Conservation (phyloP, 495 filamentous ascomycete genomes). For the Penicillium goetzii region DNA sequence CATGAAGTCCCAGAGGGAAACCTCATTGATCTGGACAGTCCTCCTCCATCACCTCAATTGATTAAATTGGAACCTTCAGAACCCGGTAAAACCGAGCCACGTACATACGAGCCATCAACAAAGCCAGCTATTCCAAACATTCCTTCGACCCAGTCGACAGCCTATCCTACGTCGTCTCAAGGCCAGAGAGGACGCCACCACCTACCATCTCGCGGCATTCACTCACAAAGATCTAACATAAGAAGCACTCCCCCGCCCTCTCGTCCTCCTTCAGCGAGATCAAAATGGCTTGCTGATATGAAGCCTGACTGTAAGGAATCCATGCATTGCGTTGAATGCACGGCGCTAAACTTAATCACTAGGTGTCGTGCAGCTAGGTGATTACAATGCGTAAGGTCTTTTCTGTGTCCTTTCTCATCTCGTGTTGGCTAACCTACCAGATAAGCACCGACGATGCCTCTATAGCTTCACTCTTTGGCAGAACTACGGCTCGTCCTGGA, state of each 20-base stretch:
- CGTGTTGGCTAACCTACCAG: neutral
- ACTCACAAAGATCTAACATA: neutral
- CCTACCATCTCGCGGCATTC: neutral
- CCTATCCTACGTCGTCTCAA: neutral
- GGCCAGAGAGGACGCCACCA: neutral
- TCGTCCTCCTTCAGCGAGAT: neutral
- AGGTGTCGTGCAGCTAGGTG: neutral
- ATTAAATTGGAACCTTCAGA: neutral
- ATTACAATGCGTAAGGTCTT: neutral
- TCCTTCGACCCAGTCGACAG: neutral
- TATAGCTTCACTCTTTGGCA: neutral
- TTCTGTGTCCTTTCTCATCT: neutral
- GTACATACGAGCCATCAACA: neutral
- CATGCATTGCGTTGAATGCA: neutral
- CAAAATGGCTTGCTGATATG: neutral
- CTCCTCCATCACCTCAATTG: neutral
- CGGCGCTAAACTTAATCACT: neutral
- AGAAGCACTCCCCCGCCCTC: neutral
- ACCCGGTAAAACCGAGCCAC: neutral
- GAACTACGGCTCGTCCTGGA: neutral
- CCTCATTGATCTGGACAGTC: slow-evolving; percentile 5
- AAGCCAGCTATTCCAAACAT: neutral
- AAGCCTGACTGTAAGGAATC: slow-evolving; percentile 2
- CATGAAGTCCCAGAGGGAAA: neutral
- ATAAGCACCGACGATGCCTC: neutral